Base-by-base conservation (phyloP, 2,329 filamentous ascomycete genomes). In the Penicillium crustosum region DNA sequence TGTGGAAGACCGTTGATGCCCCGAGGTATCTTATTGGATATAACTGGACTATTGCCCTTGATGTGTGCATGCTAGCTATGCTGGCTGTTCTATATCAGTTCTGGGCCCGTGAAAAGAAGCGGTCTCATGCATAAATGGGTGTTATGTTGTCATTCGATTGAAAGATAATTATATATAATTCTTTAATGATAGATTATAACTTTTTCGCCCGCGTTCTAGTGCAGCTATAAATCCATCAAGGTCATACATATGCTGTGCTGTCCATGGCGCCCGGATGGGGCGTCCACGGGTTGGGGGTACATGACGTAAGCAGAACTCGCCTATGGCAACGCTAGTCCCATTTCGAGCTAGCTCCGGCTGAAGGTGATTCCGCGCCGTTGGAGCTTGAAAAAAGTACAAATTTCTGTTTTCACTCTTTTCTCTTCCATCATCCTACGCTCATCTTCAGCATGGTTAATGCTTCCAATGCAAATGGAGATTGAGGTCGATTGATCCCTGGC, bases 371-470 rank as follows among this genome's bases (percentile, higher is more conserved):
- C 70, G 66, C 43, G 55, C 54, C 55, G 61, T 58, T 29, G 44
- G 57, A 69, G 67, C 68, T 72, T 68, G 65, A 73, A 74, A 74
- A 73, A 69, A 53, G 63, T 65, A 62, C 55, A 57, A 61, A 64
- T 61, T 66, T 67, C 66, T 64, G 50, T 55, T 63, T 61, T 42
- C 60, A 33, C 59, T 55, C 58, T 64, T 64, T 55, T 57, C 58
- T 59, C 61, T 61, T 56, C 52, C 57, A 53, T 36, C 43, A 57
- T 60, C 63, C 63, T 60, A 61, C 58, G 57, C 61, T 53, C 55
- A 61, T 58, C 58, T 62, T 42, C 44, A 61, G 53, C 55, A 53
- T 58, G 64, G 59, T 65, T 36, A 62, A 66, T 65, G 56, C 49
- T 52, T 58, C 58, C 61, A 57, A 58, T 58, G 29, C 48, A 42